Evolutionary conservation across 129 eudicot species (phyloP).

Genomic region (Erigeron canadensis): DNA sequence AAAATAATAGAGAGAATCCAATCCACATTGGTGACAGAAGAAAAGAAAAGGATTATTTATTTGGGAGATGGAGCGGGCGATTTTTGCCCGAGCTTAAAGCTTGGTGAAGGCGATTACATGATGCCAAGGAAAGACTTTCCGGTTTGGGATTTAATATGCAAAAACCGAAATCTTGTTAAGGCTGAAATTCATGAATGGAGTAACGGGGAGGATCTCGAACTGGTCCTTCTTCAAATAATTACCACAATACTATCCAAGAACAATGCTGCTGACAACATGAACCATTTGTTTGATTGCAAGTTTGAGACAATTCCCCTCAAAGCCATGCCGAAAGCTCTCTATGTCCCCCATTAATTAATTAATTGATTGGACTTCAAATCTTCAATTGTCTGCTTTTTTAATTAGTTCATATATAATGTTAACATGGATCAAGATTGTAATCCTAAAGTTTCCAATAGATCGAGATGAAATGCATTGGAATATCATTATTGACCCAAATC

Average conservation of each 20-base stretch:
- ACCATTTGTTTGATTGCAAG: conserved; percentile 54
- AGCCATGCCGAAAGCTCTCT: conserved; percentile 46
- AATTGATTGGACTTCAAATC: neutral
- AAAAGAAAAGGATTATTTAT: conserved; percentile 50
- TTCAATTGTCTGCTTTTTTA: neutral
- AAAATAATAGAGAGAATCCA: conserved; percentile 55
- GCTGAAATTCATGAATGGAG: conserved; percentile 59
- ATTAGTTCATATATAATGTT: neutral
- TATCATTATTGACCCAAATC: too few relatives aligned
- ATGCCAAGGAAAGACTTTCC: conserved; percentile 91
- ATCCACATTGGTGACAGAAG: conserved; percentile 33
- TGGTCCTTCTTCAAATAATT: conserved; percentile 34
- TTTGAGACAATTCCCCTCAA: conserved; percentile 41
- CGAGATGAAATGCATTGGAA: too few relatives aligned
- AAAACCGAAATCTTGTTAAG: conserved; percentile 41
- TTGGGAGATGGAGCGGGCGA: conserved; percentile 88
- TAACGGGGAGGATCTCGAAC: conserved; percentile 59
- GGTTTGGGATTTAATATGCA: conserved; percentile 66
- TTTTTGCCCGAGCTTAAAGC: conserved; percentile 74
- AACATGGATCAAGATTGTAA: neutral
- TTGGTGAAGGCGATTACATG: conserved; percentile 51
- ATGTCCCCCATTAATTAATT: conserved; percentile 35
- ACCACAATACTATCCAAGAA: conserved; percentile 23
- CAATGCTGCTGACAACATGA: neutral
- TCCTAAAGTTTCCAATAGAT: too few relatives aligned